Conservation (phyloP, 2,329 filamentous ascomycete species). For the Xenosphaeropsis pyriputrescens region DNA sequence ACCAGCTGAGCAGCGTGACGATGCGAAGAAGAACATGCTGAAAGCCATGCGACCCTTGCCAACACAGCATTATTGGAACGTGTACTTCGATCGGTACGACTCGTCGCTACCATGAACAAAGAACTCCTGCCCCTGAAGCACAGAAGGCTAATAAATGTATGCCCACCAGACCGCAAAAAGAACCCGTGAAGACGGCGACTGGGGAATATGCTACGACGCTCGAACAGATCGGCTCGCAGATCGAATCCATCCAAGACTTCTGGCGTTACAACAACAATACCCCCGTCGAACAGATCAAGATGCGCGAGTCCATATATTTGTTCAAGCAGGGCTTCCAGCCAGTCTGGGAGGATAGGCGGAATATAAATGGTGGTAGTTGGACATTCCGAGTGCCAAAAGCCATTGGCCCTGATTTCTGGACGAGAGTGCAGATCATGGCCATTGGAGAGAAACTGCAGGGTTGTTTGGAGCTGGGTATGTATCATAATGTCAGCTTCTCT, state of each 20-base stretch:
- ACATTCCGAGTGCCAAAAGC: constrained; percentile 80
- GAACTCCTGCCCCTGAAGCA: too few species aligned
- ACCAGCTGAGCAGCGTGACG: constrained; percentile 59
- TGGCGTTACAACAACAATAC: constrained; percentile 76
- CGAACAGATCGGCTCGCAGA: constrained; percentile 46
- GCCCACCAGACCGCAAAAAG: constrained; percentile 11
- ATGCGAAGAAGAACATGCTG: constrained; percentile 72
- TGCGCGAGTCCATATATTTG: constrained; percentile 65
- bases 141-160: background rate
- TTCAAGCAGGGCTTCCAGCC: constrained; percentile 68
- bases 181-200: too few species aligned
- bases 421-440: constrained; percentile 64
- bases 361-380: constrained; percentile 77
- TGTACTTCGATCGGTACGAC: constrained; percentile 47
- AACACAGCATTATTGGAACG: constrained; percentile 68
- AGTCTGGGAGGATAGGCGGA: constrained; percentile 76
- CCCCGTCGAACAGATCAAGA: constrained; percentile 59
- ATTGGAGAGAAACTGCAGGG: constrained; percentile 71
- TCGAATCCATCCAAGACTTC: constrained; percentile 75
- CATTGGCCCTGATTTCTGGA: constrained; percentile 63
- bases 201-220: constrained; percentile 20
- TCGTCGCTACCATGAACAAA: too few species aligned
- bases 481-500: constrained; percentile 4
- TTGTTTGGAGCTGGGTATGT: constrained; percentile 53
- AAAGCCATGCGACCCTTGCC: constrained; percentile 58